Evolutionary conservation across 306 rosid species (phyloP), one percentile per base, ranked within the genome.

Genomic region (Senna siamea): DNA sequence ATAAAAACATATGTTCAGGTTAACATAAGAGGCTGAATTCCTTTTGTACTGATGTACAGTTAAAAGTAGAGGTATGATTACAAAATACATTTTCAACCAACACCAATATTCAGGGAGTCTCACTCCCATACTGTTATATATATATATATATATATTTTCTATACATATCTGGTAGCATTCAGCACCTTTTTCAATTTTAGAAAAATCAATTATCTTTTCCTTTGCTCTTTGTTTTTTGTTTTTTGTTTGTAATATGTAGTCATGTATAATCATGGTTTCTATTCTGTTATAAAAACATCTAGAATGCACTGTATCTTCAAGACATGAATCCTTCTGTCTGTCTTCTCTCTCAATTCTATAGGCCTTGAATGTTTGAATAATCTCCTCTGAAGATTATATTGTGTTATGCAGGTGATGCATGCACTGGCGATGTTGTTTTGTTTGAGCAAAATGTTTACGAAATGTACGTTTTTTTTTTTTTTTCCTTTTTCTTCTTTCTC

Each of bases 371-470:
- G 32, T 52, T n/a, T 62, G 11, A 8, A 28, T 41, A 15, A 43
- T 41, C 66, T 30, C 19, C 11, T 22, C 72, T 72, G 15, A 77
- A 37, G 30, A 15, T 23, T 22, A 52, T 7, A 18, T 63, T 76
- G 51, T 43, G 43, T 58, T 70, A 43, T 86, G 87, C 91, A 93
- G 98, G 98, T 54, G 97, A 93, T 83, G 98, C 98, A 53, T 91
- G 98, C 85, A 83, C 86, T 2, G 91, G 94, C 17, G 98, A 93
- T 84, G 81, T 91, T 79, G 97, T 93, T 72, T 80, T 89, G 87
- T 93, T 91, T 68, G 96, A 93, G 87, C 97, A 91, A 68, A 89
- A 91, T 70, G 94, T 94, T 40, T 89, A 91, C 65, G 94, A 88
- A 70, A 91, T 82, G 96, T 93, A 88, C 88, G 97, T 11, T 23